Base-by-base conservation (phyloP, 768 basidiomycete genomes). In the Mycena vitilis region DNA sequence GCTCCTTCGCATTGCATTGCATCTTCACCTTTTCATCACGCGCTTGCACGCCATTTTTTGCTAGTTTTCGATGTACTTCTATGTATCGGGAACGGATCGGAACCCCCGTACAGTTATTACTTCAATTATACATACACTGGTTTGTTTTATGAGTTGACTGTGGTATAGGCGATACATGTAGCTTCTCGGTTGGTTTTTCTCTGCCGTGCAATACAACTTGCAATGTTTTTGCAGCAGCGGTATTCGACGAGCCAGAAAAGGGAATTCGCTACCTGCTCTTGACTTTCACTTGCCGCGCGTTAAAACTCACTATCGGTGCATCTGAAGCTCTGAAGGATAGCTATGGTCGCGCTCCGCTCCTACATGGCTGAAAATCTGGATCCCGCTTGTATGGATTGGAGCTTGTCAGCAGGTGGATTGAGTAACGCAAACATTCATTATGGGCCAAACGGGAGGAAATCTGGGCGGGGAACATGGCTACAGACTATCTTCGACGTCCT, bases 401-500 rank as follows among this genome's bases (percentile, higher is more conserved):
- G n/a, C n/a, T n/a, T n/a, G n/a, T n/a, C n/a, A n/a, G n/a, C n/a
- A n/a, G n/a, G n/a, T n/a, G n/a, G n/a, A n/a, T n/a, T 25, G 6
- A 7, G 20, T 12, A 22, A 11, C 25, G 13, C 10, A 38, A 37
- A 16, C 3, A 8, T 12, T 37, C 12, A 45, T 60, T 69, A 7
- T 59, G 13, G 51, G 62, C 40, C 59, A 48, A 55, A 68, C 20
- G 37, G n/a, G 15, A 60, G 25, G 8, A 25, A 37, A 18, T 38
- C 12, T 63, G 92, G 90, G 89, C 90, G 36, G 91, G 90, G 91
- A 82, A 77, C 52, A 73, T 86, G 38, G 85, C 87, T 2, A 84
- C 82, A 0, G 81, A 83, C 16, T 89, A 85, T 73, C 75, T 93
- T 20, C 82, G n/a, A n/a, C n/a, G 83, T 37, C 91, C 91, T 6